Evolutionary conservation across 2,329 filamentous ascomycete species (phyloP), one percentile per base, ranked within the genome.

Genomic region (Berkeleyomyces rouxiae): DNA sequence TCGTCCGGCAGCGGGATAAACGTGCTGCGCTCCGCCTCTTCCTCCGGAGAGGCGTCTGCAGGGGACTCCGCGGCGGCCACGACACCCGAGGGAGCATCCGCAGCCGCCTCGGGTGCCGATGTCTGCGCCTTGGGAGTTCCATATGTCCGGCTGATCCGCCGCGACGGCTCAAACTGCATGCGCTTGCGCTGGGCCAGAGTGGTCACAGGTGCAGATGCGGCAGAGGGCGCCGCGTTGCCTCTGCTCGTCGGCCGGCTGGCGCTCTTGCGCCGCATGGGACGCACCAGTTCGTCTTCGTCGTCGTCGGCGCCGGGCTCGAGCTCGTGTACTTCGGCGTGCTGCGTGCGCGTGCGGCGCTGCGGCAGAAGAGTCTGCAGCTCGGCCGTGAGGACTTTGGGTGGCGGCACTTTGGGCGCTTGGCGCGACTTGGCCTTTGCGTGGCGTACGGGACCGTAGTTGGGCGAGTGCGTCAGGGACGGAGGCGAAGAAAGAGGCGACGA

Each of bases 381-480:
- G 0, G 79, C 79, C 1, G 81, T 82, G 0, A 78, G 81, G 4
- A 81, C 65, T 62, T 78, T 76, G 10, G 70, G 66, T 3, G 77
- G 78, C 0, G 74, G 76, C 7, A 75, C 61, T 55, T 74, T 73
- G 3, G 74, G 71, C 3, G 72, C 74, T 6, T 68, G 69, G 53
- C 74, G 75, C 10, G 57, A 23, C 11, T 37, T 46, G 23, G n/a
- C 57, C 57, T 70, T 70, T 66, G 67, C 66, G 63, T 67, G 55
- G 33, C 71, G 67, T 13, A 67, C 66, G 0, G 71, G 68, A 7
- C 67, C 70, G 65, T 75, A 78, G 67, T 85, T 85, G 40, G 83
- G 83, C 0, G 83, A 86, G 68, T 86, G 82, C 3, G 83, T 86
- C 3, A 86, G 74, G 0, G 83, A 85, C 0, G 83, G 83, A 0